Percentiles rank a stretch among this genome's conserved stretches.
These are phyloP conservation scores for Plenodomus biglobosus DNA, from an alignment of 2,329 filamentous ascomycete genomes.

Conservation along the genomic window DNA sequence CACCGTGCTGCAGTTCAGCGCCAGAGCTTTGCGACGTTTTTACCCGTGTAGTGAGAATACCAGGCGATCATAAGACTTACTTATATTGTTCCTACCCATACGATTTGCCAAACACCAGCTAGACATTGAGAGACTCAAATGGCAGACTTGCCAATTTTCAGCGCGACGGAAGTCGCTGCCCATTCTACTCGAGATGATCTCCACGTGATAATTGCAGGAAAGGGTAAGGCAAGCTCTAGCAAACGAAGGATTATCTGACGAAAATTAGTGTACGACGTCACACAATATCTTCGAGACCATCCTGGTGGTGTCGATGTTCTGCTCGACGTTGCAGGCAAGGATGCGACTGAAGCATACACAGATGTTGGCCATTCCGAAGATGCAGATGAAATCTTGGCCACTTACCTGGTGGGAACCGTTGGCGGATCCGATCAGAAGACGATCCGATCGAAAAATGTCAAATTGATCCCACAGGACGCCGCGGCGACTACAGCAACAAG, in stretches of 20 bases:
- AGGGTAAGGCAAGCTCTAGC: conserved; percentile 22
- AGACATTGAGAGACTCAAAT: conserved; percentile 4
- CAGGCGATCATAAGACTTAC: neutral
- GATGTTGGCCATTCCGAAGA: conserved; percentile 52
- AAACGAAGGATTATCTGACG: conserved; percentile 20
- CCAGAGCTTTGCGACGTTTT: neutral
- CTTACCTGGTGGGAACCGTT: conserved; percentile 36
- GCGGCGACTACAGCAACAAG: neutral
- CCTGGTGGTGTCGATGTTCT: conserved; percentile 51
- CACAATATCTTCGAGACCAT: conserved; percentile 61
- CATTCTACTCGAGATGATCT: conserved; percentile 53
- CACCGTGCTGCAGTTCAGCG: neutral
- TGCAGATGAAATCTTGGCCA: conserved; percentile 47
- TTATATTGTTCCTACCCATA: neutral
- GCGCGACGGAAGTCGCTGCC: conserved; percentile 51
- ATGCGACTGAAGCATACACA: conserved; percentile 49
- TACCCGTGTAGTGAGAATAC: neutral
- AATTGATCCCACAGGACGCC: neutral
- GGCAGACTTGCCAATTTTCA: conserved; percentile 18
- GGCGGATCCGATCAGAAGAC: conserved; percentile 26
- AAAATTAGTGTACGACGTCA: conserved; percentile 58
- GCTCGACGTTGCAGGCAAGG: conserved; percentile 47
- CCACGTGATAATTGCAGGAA: conserved; percentile 57
- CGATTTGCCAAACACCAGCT: neutral
- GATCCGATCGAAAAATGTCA: neutral